Evolutionary conservation across 169 alveolate genomes (phyloP).

Genomic region (Plasmodium yoelii): DNA sequence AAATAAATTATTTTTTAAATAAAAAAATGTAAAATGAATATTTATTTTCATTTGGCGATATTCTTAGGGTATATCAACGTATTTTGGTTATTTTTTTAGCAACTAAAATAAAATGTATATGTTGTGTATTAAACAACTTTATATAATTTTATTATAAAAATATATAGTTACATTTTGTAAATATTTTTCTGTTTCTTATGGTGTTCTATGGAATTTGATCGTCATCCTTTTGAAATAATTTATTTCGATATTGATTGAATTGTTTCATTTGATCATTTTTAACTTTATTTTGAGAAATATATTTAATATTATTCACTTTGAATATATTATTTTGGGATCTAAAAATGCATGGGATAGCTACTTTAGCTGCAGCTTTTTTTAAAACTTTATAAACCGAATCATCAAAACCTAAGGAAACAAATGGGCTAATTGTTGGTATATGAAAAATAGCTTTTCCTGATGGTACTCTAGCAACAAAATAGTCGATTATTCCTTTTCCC

Average conservation of each 20-base stretch:
- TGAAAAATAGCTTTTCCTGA: constrained; percentile 80
- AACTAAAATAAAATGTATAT: no score
- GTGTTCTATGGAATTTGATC: neutral
- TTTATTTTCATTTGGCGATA: no score
- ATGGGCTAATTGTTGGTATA: constrained; percentile 68
- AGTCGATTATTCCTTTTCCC: constrained; percentile 84
- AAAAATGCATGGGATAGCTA: constrained; percentile 67
- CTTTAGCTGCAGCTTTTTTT: constrained; percentile 76
- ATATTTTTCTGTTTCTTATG: neutral
- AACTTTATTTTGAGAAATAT: constrained; percentile 63
- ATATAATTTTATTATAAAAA: no score
- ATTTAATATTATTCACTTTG: constrained; percentile 45
- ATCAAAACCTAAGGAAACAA: constrained; percentile 67
- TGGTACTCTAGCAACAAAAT: constrained; percentile 87
- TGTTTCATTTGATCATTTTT: constrained; percentile 33
- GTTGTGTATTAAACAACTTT: no score
- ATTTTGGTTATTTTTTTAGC: no score
- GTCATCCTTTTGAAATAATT: constrained; percentile 26
- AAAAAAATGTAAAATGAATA: no score
- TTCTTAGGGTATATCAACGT: no score
- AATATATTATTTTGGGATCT: constrained; percentile 71
- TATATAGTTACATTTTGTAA: neutral
- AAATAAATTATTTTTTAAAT: no score
- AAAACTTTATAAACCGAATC: constrained; percentile 64
- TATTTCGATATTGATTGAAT: constrained; percentile 35